Conservation (phyloP, 257 asterid genomes). For the Primulina tabacum region DNA sequence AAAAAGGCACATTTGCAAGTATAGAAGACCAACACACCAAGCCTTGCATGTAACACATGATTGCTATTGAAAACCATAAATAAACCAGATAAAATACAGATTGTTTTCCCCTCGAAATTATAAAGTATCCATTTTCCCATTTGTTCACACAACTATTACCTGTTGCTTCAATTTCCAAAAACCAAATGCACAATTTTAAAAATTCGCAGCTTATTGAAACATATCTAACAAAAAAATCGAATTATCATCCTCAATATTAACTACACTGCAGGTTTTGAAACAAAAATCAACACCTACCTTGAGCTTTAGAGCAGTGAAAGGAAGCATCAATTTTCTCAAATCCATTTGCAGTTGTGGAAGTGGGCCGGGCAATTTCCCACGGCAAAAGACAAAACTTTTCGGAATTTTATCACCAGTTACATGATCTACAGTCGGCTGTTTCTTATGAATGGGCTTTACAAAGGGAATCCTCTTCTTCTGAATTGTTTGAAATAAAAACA, state of each 20-base stretch:
- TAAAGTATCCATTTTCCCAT: too few relatives aligned
- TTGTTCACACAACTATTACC: too few relatives aligned
- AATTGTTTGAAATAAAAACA: constrained; percentile 21
- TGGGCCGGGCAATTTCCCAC: constrained; percentile 79
- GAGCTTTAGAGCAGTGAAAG: constrained; percentile 89
- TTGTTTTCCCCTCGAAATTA: too few relatives aligned
- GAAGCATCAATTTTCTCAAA: constrained; percentile 89
- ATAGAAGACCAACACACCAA: neutral
- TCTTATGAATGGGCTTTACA: constrained; percentile 51
- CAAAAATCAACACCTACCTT: constrained; percentile 39
- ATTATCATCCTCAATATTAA: neutral
- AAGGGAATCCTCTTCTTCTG: constrained; percentile 62
- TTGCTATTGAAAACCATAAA: neutral
- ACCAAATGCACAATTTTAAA: neutral
- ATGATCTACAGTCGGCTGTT: constrained; percentile 68
- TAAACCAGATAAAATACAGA: too few relatives aligned
- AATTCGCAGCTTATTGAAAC: neutral
- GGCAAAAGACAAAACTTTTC: constrained; percentile 72
- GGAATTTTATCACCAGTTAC: constrained; percentile 91
- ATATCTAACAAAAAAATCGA: neutral
- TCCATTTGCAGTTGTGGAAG: constrained; percentile 79
- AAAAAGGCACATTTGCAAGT: neutral
- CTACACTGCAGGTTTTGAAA: neutral
- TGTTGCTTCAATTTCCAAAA: neutral
- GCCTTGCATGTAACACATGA: neutral